Conservation (phyloP, 345 rosid genomes). For the Erucastrum elatum region DNA sequence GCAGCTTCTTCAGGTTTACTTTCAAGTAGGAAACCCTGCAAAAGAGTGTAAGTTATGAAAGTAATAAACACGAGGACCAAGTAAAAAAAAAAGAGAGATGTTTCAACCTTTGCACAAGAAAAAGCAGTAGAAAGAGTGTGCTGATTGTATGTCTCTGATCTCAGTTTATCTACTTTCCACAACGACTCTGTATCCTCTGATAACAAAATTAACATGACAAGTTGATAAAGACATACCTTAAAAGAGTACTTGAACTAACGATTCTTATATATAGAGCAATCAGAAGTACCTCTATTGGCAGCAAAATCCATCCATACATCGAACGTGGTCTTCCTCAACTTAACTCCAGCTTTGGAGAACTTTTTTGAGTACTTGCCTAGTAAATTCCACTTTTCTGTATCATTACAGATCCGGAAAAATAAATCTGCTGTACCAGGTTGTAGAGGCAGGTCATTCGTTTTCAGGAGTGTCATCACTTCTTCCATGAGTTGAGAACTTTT, state of each 20-base stretch:
- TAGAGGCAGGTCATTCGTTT: conserved; percentile 53
- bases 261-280: neutral
- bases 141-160: conserved; percentile 64
- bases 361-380: conserved; percentile 58
- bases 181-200: conserved; percentile 69
- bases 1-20: conserved; percentile 77
- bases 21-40: conserved; percentile 73
- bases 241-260: neutral
- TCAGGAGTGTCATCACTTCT: conserved; percentile 67
- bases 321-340: conserved; percentile 63
- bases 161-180: conserved; percentile 74
- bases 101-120: conserved; percentile 78
- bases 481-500: conserved; percentile 62
- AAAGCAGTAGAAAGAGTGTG: conserved; percentile 60
- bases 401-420: conserved; percentile 73
- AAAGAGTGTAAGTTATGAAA: neutral
- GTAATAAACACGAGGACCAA: neutral
- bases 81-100: conserved; percentile 7
- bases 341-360: conserved; percentile 68
- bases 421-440: conserved; percentile 85
- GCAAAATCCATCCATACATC: conserved; percentile 85
- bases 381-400: conserved; percentile 63
- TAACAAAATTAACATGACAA: neutral
- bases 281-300: conserved; percentile 58
- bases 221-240: neutral